These are phyloP conservation scores for Aspergillus aculeatinus DNA, from an alignment of 2,329 filamentous ascomycete species.

Conservation along the genomic window DNA sequence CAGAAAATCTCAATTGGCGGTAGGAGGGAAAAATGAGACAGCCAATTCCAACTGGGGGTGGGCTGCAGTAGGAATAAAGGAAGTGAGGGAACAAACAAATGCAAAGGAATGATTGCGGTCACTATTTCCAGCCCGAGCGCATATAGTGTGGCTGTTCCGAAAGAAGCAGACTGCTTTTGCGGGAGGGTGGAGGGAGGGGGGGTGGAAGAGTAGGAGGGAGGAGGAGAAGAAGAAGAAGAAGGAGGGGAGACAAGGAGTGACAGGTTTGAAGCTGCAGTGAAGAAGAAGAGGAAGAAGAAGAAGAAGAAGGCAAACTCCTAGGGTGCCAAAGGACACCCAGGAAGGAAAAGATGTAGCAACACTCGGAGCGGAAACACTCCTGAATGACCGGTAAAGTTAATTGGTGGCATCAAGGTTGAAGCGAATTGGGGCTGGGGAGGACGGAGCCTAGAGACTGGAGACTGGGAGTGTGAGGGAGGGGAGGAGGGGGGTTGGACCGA, in stretches of 20 bases:
- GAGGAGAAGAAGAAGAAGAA: background rate
- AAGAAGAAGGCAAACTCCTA: slow-evolving; percentile 1
- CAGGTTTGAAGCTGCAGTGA: slow-evolving; percentile 5
- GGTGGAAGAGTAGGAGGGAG: slow-evolving; percentile 1
- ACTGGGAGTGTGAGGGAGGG: background rate
- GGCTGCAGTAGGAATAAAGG: slow-evolving; percentile 4
- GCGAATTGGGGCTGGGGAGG: slow-evolving; percentile 10
- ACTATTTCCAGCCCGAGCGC: background rate
- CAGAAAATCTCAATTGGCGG: background rate
- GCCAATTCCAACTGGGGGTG: slow-evolving; percentile 3
- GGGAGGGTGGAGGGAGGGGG: background rate
- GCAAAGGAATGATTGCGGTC: slow-evolving; percentile 1
- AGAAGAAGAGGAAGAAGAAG: slow-evolving; percentile 6
- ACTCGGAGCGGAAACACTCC: slow-evolving; percentile 10
- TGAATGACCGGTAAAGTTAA: slow-evolving; percentile 19
- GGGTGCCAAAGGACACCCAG: slow-evolving; percentile 1
- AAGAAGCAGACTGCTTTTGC: background rate
- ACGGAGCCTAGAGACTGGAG: no score
- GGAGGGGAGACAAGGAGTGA: slow-evolving; percentile 6
- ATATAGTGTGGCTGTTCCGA: background rate
- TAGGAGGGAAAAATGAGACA: background rate
- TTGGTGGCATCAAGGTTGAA: slow-evolving; percentile 20
- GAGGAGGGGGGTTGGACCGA: slow-evolving; percentile 1
- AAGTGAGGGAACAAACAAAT: slow-evolving; percentile 5
- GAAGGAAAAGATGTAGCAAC: background rate